Evolutionary conservation across 495 filamentous ascomycete species (phyloP), one percentile per base, ranked within the genome.

Genomic region (Aspergillus carlsbadensis): DNA sequence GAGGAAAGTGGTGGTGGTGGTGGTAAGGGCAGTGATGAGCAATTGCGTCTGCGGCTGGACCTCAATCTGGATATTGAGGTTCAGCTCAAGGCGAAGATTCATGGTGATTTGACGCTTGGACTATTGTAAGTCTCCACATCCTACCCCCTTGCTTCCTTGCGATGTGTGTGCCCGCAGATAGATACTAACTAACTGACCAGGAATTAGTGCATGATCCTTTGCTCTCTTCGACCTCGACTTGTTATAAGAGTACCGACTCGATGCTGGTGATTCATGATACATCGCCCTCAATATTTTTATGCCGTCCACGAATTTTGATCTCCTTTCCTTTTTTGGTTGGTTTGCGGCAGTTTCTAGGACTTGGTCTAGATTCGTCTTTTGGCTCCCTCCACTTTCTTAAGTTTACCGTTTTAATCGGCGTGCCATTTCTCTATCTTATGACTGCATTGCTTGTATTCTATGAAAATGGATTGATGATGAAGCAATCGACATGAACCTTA

Each of bases 31-130:
- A 81, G 78, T 44, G 84, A 85, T 62, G 87, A 93, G 69, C 87
- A 92, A 69, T 71, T 96, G 57, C 79, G 83, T 61, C 62, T 96
- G 74, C 70, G 92, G 49, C 69, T 96, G 52, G 91, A 96, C 67
- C 67, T 96, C 47, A 95, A 96, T 72, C 73, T 96, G 44, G 92
- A 96, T 67, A 83, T 96, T 60, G 88, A 95, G 78, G 86, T 96
- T 31, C 86, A 91, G 67, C 76, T 96, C 1, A 95, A 95, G 82
- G 92, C 92, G 17, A 89, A 90, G 75, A 94, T 96, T 67, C 88
- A 93, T 64, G 90, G 92, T 70, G 92, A 96, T 78, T 75, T 96
- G 64, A 94, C 90, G 36, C 67, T 96, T 49, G 86, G 87, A 48
- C 78, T 96, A 61, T 81, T 96, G 91, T 93, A 77, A 75, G 89